These are phyloP conservation scores for Chionographis japonica DNA, from an alignment of 106 monocot species.

Conservation along the genomic window DNA sequence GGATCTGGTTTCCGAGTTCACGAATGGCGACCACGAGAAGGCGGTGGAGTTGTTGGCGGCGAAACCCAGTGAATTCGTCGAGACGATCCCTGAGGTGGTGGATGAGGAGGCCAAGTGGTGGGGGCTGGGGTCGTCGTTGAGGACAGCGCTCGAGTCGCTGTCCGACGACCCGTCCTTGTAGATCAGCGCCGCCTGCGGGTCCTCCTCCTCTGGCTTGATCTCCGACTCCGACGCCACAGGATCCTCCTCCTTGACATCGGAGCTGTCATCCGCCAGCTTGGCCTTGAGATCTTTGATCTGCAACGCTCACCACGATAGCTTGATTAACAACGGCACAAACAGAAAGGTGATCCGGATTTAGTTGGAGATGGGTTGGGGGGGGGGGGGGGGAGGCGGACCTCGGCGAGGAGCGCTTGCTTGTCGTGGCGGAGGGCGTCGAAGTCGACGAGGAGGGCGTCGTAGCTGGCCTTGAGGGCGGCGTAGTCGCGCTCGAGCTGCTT, in stretches of 20 bases:
- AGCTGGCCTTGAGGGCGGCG: constrained; percentile 32
- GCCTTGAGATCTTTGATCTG: constrained; percentile 40
- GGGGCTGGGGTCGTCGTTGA: constrained; percentile 35
- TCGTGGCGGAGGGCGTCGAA: constrained; percentile 50
- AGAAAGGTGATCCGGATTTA: too few relatives aligned
- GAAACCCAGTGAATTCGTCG: constrained; percentile 1
- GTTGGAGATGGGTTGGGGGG: neutral
- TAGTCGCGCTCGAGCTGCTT: constrained; percentile 78
- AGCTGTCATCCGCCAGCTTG: constrained; percentile 11
- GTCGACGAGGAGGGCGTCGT: constrained; percentile 36
- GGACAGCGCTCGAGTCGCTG: constrained; percentile 46
- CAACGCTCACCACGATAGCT: neutral
- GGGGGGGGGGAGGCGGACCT: constrained; percentile 16
- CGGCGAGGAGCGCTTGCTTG: constrained; percentile 39
- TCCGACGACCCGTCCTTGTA: constrained; percentile 50
- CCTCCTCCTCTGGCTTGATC: too few relatives aligned
- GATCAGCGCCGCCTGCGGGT: neutral
- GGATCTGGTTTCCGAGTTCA: neutral
- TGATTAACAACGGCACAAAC: too few relatives aligned
- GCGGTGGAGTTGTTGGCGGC: neutral
- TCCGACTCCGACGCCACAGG: neutral
- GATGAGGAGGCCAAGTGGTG: neutral
- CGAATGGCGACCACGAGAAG: neutral
- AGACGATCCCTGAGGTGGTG: too few relatives aligned
- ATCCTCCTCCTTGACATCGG: constrained; percentile 11